These are phyloP conservation scores for sorghum (Sorghum bicolor) DNA, from an alignment of 176 grass and related monocot genomes.

Conservation along the genomic window DNA sequence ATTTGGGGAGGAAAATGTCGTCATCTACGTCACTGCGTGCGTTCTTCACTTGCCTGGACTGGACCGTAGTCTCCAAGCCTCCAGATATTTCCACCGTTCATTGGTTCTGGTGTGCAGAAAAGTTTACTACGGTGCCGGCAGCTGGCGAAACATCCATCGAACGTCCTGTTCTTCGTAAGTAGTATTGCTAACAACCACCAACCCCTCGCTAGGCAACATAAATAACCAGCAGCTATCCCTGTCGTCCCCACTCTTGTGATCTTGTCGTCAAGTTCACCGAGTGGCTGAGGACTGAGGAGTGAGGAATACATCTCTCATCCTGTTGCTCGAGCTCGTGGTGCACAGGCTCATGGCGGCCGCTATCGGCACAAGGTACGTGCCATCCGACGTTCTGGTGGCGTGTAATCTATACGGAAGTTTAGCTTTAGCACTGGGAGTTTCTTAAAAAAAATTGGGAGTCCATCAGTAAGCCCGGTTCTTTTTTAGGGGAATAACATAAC, in stretches of 20 bases:
- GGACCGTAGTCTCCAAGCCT: neutral
- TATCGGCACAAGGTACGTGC: constrained; percentile 1
- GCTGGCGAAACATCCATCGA: neutral
- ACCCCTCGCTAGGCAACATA: neutral
- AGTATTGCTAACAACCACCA: neutral
- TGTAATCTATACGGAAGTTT: neutral
- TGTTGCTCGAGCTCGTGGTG: neutral
- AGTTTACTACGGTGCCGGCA: neutral
- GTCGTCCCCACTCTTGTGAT: neutral
- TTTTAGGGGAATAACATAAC: too few relatives aligned
- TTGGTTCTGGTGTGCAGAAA: neutral
- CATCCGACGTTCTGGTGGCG: neutral
- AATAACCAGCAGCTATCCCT: neutral
- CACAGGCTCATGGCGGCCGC: neutral
- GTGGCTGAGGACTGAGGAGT: neutral
- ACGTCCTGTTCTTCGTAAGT: neutral
- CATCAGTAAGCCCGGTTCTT: neutral
- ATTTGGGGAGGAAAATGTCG: neutral
- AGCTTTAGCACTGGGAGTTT: neutral
- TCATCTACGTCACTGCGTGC: neutral
- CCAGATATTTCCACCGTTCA: neutral
- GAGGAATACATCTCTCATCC: neutral
- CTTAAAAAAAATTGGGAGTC: neutral
- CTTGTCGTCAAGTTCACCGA: neutral
- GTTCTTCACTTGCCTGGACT: neutral